Evolutionary conservation across 1,139 yeast genomes (phyloP), one percentile per base, ranked within the genome.

Genomic region (Debaryomyces sp.): DNA sequence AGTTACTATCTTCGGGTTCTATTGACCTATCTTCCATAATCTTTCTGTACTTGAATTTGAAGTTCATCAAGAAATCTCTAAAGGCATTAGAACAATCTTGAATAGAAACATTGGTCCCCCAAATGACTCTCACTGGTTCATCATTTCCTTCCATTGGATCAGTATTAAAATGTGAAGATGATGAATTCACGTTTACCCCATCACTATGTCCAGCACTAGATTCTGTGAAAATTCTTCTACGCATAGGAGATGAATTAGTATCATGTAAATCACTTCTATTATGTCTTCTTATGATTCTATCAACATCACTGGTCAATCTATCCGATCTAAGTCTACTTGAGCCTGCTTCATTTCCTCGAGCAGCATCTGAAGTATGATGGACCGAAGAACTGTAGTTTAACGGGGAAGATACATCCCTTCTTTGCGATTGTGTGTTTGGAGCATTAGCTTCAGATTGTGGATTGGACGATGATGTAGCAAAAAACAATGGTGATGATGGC

Each of bases 101-200:
- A 59, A 95, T 91, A 38, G 96, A 87, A 27, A 94, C 97, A 63
- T 94, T 92, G 1, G 99, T 94, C 66, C 99, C 99, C 99, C 99
- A 94, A 61, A 94, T 92, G 49, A 94, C 96, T 62, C 96, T 81
- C 30, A 85, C 82, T 1, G 96, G 95, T 55, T 86, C 95, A 51
- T 80, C 84, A 15, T 56, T 57, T 32, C 58, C 60, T 41, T 52
- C 64, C 24, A 56, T 52, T 12, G 64, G 63, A 30, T 69, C 74
- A 13, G 72, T 62, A 46, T 58, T 62, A 13, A 68, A 56, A 36
- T 63, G 61, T 18, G 74, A 70, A 8, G 71, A 65, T 3, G 71
- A 61, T 6, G 48, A 41, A 38, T 26, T 29, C 23, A 38, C 13
- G 17, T 34, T 43, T 15, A 42, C 47, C 9, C 49, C 32, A 18